These are phyloP conservation scores for Saccharomyces hybrid DNA, from an alignment of 1,139 yeast genomes.

Conservation along the genomic window DNA sequence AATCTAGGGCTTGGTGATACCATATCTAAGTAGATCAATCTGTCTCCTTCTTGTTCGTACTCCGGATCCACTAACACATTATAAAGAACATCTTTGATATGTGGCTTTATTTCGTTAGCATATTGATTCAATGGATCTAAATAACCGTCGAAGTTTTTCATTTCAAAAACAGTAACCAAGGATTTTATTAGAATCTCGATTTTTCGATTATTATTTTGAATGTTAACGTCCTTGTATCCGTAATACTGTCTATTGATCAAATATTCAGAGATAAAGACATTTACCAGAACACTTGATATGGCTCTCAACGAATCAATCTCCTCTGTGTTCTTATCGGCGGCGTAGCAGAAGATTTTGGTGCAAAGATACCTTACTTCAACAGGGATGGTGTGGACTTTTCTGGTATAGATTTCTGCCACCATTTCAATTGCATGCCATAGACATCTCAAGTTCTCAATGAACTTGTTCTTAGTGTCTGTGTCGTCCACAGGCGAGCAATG, in stretches of 20 bases:
- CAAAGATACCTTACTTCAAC: constrained; percentile 49
- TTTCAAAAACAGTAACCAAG: constrained; percentile 24
- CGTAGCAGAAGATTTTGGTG: constrained; percentile 42
- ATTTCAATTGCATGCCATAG: constrained; percentile 67
- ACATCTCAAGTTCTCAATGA: constrained; percentile 65
- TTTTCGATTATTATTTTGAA: constrained; percentile 11
- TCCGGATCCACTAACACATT: constrained; percentile 26
- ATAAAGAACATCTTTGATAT: constrained; percentile 21
- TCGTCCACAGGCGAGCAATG: constrained; percentile 75
- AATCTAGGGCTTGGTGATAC: constrained; percentile 20
- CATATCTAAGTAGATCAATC: constrained; percentile 29
- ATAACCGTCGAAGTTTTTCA: constrained; percentile 24
- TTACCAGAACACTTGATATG: constrained; percentile 66
- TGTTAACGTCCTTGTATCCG: constrained; percentile 9
- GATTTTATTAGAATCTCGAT: constrained; percentile 17
- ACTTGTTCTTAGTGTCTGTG: constrained; percentile 57
- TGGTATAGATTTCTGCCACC: constrained; percentile 42
- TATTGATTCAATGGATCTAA: constrained; percentile 31
- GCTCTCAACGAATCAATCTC: constrained; percentile 40
- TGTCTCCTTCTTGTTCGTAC: constrained; percentile 26
- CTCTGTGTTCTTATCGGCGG: constrained; percentile 36
- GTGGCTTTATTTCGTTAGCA: constrained; percentile 25
- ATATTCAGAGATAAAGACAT: constrained; percentile 54
- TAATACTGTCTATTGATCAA: constrained; percentile 33
- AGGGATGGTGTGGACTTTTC: constrained; percentile 48